Evolutionary conservation across 225 moss, liverwort and hornwort genomes (phyloP).

Genomic region (Pleurozium schreberi): DNA sequence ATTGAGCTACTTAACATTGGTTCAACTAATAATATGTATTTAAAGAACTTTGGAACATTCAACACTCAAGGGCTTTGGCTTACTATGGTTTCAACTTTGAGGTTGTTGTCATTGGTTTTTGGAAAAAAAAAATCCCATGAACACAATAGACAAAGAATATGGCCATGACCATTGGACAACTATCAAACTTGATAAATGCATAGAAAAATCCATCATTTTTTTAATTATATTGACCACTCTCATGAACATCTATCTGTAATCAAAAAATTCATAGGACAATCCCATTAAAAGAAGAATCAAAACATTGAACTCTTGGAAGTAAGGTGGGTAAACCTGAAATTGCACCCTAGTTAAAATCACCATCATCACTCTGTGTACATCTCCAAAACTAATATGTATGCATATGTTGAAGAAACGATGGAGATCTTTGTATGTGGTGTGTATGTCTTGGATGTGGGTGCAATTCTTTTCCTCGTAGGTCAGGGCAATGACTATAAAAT

Average conservation of each 20-base stretch:
- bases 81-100: not conserved
- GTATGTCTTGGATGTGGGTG: too few species aligned
- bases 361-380: too few species aligned
- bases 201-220: not conserved
- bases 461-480: too few species aligned
- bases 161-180: not conserved
- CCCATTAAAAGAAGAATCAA: not conserved
- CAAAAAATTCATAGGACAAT: accelerated
- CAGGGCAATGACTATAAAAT: too few species aligned
- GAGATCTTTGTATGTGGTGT: too few species aligned
- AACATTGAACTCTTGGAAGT: not conserved
- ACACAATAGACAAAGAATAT: not conserved
- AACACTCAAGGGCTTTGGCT: not conserved
- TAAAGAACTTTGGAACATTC: not conserved
- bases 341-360: too few species aligned
- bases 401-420: too few species aligned
- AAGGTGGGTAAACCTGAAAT: too few species aligned
- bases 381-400: too few species aligned
- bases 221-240: not conserved
- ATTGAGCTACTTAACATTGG: not conserved
- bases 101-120: not conserved
- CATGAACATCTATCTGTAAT: not conserved
- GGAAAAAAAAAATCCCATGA: not conserved
- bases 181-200: not conserved
- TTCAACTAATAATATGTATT: not conserved